phyloP scores from a whole-genome alignment of 2,329 filamentous ascomycete species.

The Fusarium scirpi region DNA sequence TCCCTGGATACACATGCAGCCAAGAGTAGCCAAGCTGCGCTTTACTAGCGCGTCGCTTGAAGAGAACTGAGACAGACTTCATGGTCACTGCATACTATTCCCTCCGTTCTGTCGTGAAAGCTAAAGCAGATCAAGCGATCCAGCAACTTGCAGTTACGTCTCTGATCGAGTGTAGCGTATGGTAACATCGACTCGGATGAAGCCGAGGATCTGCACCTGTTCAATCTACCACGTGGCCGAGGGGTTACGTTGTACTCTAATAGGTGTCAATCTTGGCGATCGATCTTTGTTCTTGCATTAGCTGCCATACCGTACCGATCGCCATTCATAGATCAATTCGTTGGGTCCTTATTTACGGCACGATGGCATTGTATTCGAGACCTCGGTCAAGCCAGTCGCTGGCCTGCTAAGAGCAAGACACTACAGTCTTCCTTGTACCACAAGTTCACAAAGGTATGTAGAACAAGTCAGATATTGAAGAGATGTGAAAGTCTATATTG shows the following conservation, averaged over 20 bases:
- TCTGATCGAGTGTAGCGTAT: constrained; percentile 19
- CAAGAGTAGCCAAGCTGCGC: neutral
- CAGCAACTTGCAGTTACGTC: neutral
- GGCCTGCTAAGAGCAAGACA: no score
- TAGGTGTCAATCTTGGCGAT: neutral
- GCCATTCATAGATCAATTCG: no score
- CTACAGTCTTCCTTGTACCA: no score
- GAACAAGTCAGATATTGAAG: no score
- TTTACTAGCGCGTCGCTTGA: neutral
- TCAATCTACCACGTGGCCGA: constrained; percentile 27
- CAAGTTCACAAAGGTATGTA: no score
- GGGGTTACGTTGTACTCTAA: constrained; percentile 12
- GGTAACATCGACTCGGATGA: constrained; percentile 24
- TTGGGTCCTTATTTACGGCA: no score
- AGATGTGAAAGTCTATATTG: neutral
- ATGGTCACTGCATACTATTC: neutral
- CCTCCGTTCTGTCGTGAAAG: neutral
- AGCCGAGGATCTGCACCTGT: constrained; percentile 34
- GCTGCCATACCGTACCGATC: neutral
- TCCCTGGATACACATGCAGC: neutral
- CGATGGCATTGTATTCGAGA: no score
- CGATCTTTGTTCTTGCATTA: neutral
- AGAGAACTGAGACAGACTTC: neutral
- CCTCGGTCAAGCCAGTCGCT: no score
- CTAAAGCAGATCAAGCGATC: neutral